phyloP scores from a whole-genome alignment of 2,329 filamentous ascomycete species.

The Parasarocladium wereldwijsianum region DNA sequence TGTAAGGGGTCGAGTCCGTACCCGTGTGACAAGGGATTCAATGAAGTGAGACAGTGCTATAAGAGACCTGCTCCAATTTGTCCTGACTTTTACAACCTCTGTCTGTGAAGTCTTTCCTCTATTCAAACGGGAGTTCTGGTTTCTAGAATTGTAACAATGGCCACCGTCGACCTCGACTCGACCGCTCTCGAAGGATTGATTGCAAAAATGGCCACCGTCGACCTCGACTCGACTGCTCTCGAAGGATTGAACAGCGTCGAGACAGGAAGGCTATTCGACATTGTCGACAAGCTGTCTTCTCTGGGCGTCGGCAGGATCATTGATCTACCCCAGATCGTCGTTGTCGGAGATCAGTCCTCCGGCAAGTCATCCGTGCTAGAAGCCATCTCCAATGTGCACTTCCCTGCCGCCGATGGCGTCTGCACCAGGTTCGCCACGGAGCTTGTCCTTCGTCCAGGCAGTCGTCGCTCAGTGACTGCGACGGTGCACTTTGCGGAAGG shows the following conservation, averaged over 20 bases:
- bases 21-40: too few species aligned
- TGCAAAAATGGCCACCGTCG: constrained; percentile 7
- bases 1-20: too few species aligned
- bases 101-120: too few species aligned
- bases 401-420: constrained; percentile 37
- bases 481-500: constrained; percentile 22
- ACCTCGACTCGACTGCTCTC: constrained; percentile 15
- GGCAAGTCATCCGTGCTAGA: constrained; percentile 53
- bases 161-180: constrained; percentile 9
- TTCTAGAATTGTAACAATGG: too few species aligned
- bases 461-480: constrained; percentile 21
- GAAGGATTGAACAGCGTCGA: constrained; percentile 25
- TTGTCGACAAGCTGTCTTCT: constrained; percentile 34
- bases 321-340: constrained; percentile 38
- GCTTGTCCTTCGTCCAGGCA: constrained; percentile 32
- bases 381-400: constrained; percentile 45
- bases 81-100: too few species aligned
- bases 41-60: too few species aligned
- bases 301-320: constrained; percentile 32
- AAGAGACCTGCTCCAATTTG: too few species aligned
- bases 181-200: constrained; percentile 22
- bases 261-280: constrained; percentile 33
- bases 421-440: constrained; percentile 50
- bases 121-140: too few species aligned
- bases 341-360: constrained; percentile 44